Evolutionary conservation across 805 yeast genomes (phyloP).

Genomic region (Teunomyces panamensis): DNA sequence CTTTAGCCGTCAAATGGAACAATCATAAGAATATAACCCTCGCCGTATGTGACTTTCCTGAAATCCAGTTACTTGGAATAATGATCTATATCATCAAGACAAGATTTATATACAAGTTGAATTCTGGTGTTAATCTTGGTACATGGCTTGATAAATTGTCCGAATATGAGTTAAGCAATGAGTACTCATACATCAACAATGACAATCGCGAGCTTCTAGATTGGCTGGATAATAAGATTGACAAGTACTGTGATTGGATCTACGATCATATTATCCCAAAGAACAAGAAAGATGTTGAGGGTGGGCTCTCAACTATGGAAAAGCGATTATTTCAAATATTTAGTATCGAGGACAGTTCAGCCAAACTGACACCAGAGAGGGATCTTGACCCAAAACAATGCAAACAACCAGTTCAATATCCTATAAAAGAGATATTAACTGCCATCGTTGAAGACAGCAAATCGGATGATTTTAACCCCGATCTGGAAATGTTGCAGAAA

Average conservation of each 20-base stretch:
- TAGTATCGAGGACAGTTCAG: conserved; percentile 13
- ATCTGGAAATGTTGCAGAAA: neutral
- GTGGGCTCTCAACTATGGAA: conserved; percentile 24
- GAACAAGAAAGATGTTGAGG: conserved; percentile 11
- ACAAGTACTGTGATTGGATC: conserved; percentile 52
- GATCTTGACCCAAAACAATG: neutral
- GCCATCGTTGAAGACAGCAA: neutral
- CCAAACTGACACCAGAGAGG: neutral
- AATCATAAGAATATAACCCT: neutral
- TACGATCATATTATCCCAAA: conserved; percentile 29
- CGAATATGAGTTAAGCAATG: conserved; percentile 17
- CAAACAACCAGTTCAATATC: neutral
- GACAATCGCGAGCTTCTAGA: conserved; percentile 30
- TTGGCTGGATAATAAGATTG: conserved; percentile 49
- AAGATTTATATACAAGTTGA: conserved; percentile 23
- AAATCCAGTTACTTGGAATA: conserved; percentile 31
- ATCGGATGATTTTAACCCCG: neutral
- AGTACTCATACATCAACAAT: conserved; percentile 11
- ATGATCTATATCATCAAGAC: conserved; percentile 30
- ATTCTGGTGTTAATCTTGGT: conserved; percentile 8
- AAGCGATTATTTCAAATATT: conserved; percentile 33
- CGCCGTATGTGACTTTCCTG: conserved; percentile 27
- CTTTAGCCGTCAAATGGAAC: neutral
- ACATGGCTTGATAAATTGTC: conserved; percentile 18
- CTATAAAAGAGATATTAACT: neutral